Base-by-base conservation (phyloP, 2,329 filamentous ascomycete species). In the Incumbomyces delicatus region DNA sequence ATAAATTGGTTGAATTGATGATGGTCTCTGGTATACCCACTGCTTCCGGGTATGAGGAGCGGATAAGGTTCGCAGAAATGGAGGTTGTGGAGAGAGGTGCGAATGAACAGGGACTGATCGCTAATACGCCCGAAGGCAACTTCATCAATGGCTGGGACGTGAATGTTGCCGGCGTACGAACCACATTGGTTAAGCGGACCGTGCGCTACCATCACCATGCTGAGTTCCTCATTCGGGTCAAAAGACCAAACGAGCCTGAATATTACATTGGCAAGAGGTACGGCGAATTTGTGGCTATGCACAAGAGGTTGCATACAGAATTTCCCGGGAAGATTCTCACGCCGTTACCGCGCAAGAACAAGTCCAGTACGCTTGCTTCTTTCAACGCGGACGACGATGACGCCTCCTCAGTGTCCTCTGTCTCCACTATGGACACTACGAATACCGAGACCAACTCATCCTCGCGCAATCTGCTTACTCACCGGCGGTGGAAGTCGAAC, bases 1-100 rank as follows among this genome's bases (percentile, higher is more conserved):
- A 92, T 64, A 98, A 98, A 70, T 71, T 98, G 48, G 87, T 98
- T 10, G 92, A 98, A 72, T 74, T 98, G 51, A 98, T 98, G 92
- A 95, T 98, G 88, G 92, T 98, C 7, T 96, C 90, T 6, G 92
- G 92, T 32, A 84, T 98, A 48, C 87, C 86, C 30, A 98, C 92
- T 1, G 88, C 92, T 3, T 95, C 89, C 3, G 92, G 92, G 2
- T 98, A 96, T 63, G 92, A 98, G 66, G 92, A 98, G 71, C 80
- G 92, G 48, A 95, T 98, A 61, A 80, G 88, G 42, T 98, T 98
- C 63, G 87, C 88, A 1, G 92, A 98, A 67, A 84, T 98, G 68
- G 92, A 98, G 61, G 88, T 96, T 18, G 87, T 98, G 22, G 92
- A 98, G 61, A 80, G 87, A 53, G 85, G 87, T 46, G 89, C 92